phyloP scores from a whole-genome alignment of 805 yeast species.

The Lachancea waltii region DNA sequence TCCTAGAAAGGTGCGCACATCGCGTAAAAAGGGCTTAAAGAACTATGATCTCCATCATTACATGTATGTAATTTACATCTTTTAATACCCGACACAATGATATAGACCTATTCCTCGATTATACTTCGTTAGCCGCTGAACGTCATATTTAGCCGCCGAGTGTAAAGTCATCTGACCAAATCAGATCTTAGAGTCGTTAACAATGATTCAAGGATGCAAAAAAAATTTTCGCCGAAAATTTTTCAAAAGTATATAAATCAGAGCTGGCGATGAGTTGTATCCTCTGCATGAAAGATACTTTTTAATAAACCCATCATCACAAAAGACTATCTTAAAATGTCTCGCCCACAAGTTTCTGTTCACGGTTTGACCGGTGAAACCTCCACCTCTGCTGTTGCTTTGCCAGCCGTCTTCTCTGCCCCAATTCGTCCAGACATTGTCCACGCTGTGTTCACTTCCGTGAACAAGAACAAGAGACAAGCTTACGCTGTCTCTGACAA shows the following conservation, averaged over 20 bases:
- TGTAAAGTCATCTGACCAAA: no score
- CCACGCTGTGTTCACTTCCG: constrained; percentile 96
- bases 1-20: no score
- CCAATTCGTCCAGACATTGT: constrained; percentile 99
- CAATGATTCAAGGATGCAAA: background rate
- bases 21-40: no score
- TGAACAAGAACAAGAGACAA: constrained; percentile 99
- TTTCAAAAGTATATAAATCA: constrained; percentile 4
- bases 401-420: constrained; percentile 98
- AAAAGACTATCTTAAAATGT: constrained; percentile 39
- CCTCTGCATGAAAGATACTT: background rate
- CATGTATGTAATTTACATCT: no score
- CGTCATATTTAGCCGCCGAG: no score
- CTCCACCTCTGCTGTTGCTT: constrained; percentile 75
- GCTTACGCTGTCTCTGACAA: constrained; percentile 99
- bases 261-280: constrained; percentile 1
- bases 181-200: no score
- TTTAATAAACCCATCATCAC: constrained; percentile 13
- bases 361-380: constrained; percentile 82
- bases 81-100: no score
- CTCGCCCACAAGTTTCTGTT: constrained; percentile 97
- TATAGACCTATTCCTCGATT: no score
- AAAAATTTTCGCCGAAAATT: constrained; percentile 1
- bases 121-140: no score
- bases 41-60: no score